A percentile compares a stretch with the other conserved stretches of the same genome.
phyloP scores from a whole-genome alignment of 768 basidiomycete species.

The Tephrocybe sp. region DNA sequence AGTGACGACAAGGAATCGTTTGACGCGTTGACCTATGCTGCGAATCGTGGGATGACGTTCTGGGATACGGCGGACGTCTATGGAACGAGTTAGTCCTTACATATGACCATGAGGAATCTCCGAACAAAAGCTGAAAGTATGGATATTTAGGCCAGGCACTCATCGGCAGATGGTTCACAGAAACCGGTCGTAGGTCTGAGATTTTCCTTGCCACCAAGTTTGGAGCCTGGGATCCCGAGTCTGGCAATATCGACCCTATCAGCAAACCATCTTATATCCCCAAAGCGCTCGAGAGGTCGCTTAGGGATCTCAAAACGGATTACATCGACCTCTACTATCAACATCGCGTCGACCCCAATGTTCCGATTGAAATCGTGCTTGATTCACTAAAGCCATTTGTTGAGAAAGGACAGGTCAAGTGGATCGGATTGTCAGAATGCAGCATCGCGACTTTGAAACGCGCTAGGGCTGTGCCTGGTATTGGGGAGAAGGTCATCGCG shows the following conservation, averaged over 20 bases:
- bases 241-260: slow-evolving; percentile 28
- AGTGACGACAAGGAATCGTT: neutral
- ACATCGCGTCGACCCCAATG: slow-evolving; percentile 37
- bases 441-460: slow-evolving; percentile 41
- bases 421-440: slow-evolving; percentile 50
- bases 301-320: slow-evolving; percentile 38
- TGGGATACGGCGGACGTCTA: slow-evolving; percentile 51
- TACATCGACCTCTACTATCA: slow-evolving; percentile 44
- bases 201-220: slow-evolving; percentile 66
- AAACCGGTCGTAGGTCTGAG: slow-evolving; percentile 44
- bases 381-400: neutral
- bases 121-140: too few species aligned
- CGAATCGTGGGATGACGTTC: slow-evolving; percentile 26
- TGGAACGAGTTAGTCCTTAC: slow-evolving; percentile 26
- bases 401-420: slow-evolving; percentile 27
- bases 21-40: slow-evolving; percentile 10
- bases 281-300: slow-evolving; percentile 32
- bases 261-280: slow-evolving; percentile 27
- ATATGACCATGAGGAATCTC: too few species aligned
- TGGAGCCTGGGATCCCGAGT: slow-evolving; percentile 2
- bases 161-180: slow-evolving; percentile 37
- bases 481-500: slow-evolving; percentile 27
- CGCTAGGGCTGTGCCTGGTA: slow-evolving; percentile 43
- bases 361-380: slow-evolving; percentile 41
- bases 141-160: slow-evolving; percentile 1